These are phyloP conservation scores for Phylloporus arenicola DNA, from an alignment of 768 basidiomycete species.

Conservation along the genomic window DNA sequence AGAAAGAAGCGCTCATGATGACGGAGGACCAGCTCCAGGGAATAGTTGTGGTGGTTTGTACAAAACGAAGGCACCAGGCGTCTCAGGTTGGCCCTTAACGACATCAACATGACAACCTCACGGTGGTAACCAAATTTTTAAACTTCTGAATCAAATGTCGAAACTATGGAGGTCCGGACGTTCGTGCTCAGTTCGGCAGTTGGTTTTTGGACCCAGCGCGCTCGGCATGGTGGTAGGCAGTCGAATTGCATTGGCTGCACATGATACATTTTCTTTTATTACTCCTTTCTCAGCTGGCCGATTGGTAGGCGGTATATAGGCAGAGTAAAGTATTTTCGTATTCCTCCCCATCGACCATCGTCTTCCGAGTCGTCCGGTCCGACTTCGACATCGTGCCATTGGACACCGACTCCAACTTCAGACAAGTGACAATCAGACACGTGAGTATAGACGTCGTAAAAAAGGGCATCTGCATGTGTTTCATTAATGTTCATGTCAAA, in stretches of 20 bases:
- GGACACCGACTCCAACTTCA: slow-evolving; percentile 71
- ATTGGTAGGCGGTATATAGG: slow-evolving; percentile 71
- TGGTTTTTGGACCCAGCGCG: too few relatives aligned
- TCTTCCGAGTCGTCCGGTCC: slow-evolving; percentile 37
- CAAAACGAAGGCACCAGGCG: neutral
- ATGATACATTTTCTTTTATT: neutral
- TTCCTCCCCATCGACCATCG: slow-evolving; percentile 68
- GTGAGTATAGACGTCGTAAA: slow-evolving; percentile 88
- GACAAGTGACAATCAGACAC: slow-evolving; percentile 81
- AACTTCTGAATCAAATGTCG: neutral
- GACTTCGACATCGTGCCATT: slow-evolving; percentile 82
- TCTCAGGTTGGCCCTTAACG: neutral
- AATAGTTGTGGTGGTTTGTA: neutral
- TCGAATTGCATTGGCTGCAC: too few relatives aligned
- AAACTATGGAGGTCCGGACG: too few relatives aligned
- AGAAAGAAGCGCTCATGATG: slow-evolving; percentile 13
- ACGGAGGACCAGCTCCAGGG: slow-evolving; percentile 20
- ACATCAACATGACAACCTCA: neutral
- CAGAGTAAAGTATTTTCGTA: slow-evolving; percentile 69
- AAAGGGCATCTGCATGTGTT: slow-evolving; percentile 59
- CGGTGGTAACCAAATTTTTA: neutral
- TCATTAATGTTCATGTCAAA: neutral
- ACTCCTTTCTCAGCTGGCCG: slow-evolving; percentile 28
- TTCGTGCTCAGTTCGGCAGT: too few relatives aligned
- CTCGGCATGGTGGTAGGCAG: too few relatives aligned